Base-by-base conservation (phyloP, 2,329 filamentous ascomycete species). In the Exophiala alcalophila region DNA sequence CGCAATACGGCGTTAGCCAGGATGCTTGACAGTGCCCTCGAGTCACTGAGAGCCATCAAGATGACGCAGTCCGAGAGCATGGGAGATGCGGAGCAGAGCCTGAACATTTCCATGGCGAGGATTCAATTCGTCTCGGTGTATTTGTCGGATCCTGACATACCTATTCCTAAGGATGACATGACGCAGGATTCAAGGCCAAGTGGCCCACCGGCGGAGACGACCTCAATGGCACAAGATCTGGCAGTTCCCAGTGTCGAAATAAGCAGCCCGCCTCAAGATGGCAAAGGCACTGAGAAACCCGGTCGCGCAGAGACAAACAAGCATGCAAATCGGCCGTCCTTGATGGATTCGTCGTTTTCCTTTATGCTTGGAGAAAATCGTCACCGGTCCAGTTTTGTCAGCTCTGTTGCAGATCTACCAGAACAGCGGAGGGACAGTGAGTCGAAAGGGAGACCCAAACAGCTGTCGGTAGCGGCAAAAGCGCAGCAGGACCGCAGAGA, bases 351-450 rank as follows among this genome's bases (percentile, higher is more conserved):
- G 12, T 68, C 68, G 16, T 73, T 72, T 43, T 71, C 70, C 9
- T 73, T 70, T 66, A 73, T 73, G 68, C 61, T 73, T 25, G 70
- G 69, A 24, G 65, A 69, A 31, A 61, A 62, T 43, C 61, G 65
- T 28, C 64, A 64, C 37, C 61, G 68, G 18, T 70, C 67, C 7
- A 65, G 62, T 20, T 72, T 72, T 57, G 67, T 72, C 28, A 66
- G 64, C 37, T 65, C 67, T 11, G 65, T 62, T 12, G 68, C 68
- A n/a, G 59, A 62, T 19, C 63, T 66, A 10, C 67, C 68, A 24
- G 68, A 72, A 44, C 64, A 68, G 45, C 64, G 62, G 42, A 61
- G 66, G 41, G 60, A 64, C 23, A 62, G 49, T 35, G 58, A 59
- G 29, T 48, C 48, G 41, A 63, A 50, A 41, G 44, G 46, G 25